Conservation (phyloP, 108 stramenopile genomes). For the Fragilaria crotonensis region DNA sequence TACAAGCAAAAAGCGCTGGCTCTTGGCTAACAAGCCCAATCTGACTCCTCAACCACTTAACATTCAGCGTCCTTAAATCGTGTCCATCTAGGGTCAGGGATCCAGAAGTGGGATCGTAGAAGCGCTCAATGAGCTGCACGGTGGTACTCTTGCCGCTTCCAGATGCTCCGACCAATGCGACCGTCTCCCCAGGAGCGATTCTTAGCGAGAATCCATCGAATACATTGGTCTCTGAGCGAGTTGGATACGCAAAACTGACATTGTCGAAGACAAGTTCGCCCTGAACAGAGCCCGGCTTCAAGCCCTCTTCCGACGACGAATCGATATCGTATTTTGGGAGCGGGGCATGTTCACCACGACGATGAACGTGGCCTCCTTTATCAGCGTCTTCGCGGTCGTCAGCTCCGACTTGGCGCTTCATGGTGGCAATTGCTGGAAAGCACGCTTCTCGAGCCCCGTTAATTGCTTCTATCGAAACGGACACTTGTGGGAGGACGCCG, state of each 20-base stretch:
- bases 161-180: constrained; percentile 61
- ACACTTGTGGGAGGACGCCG: no score
- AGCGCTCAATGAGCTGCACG: no score
- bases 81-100: neutral
- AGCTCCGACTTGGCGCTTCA: constrained; percentile 18
- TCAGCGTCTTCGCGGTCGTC: constrained; percentile 6
- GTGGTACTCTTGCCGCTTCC: constrained; percentile 73
- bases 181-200: constrained; percentile 46
- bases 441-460: constrained; percentile 34
- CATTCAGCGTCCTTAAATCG: neutral
- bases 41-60: no score
- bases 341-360: neutral
- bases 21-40: neutral
- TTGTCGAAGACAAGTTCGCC: constrained; percentile 50
- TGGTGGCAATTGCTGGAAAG: constrained; percentile 39
- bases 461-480: constrained; percentile 24
- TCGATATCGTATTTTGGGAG: constrained; percentile 50
- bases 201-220: constrained; percentile 47
- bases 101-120: no score
- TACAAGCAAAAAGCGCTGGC: constrained; percentile 71
- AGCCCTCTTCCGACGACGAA: constrained; percentile 41
- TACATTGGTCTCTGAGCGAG: constrained; percentile 35
- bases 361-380: neutral
- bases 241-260: constrained; percentile 57
- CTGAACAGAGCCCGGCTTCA: constrained; percentile 25